Conservation (phyloP, 305 asterid genomes). For the Plantago coronopus region DNA sequence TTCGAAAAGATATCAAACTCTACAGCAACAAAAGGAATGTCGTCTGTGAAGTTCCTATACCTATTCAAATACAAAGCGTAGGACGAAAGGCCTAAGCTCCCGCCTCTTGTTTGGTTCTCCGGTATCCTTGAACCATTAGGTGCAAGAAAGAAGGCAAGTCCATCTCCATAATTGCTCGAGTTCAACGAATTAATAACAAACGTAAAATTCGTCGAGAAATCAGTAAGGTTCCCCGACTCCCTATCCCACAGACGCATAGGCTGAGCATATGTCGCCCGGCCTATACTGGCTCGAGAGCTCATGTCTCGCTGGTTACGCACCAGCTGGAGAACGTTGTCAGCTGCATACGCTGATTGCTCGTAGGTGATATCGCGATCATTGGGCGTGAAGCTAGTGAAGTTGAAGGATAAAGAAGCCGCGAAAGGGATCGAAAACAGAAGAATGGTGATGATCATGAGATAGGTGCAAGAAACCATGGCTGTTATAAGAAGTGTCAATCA, state of each 20-base stretch:
- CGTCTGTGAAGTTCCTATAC: conserved; percentile 2
- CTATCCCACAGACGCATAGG: not conserved
- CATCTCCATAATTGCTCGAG: conserved; percentile 19
- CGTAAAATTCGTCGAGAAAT: conserved; percentile 1
- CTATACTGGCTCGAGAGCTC: not conserved
- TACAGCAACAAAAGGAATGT: conserved; percentile 24
- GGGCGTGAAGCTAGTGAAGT: conserved; percentile 7
- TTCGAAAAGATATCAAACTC: conserved; percentile 28
- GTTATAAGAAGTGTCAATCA: not conserved
- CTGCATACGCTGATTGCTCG: conserved; percentile 1
- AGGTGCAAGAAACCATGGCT: conserved; percentile 7
- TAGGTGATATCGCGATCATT: conserved; percentile 12
- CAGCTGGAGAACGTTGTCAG: conserved; percentile 8
- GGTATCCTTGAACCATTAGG: conserved; percentile 27
- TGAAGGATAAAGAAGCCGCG: conserved; percentile 16
- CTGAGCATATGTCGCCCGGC: not conserved
- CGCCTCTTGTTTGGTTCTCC: not conserved
- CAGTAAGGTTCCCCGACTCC: not conserved
- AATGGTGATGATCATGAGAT: not conserved
- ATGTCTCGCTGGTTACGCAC: conserved; percentile 8
- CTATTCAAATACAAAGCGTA: not conserved
- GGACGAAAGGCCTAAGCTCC: conserved; percentile 27
- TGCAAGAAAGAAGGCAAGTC: conserved; percentile 31
- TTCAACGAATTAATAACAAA: not conserved
- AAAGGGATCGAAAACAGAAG: conserved; percentile 10